A percentile compares a stretch with the other conserved stretches of the same genome.
Conservation (phyloP, 1,284 basidiomycete species). For the Irpex lacteus region DNA sequence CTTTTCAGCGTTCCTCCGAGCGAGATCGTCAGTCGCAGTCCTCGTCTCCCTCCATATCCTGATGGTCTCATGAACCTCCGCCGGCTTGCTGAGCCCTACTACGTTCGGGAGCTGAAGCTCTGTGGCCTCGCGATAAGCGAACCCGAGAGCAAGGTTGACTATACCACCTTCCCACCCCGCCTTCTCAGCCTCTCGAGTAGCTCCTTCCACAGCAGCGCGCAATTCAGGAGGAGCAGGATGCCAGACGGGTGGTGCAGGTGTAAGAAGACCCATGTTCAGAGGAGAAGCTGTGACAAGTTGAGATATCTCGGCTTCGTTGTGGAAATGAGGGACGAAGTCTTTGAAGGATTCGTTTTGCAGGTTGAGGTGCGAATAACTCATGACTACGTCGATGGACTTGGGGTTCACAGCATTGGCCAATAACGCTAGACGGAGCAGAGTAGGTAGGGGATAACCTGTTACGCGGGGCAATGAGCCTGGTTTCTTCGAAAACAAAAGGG, state of each 20-base stretch:
- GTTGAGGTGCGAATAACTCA: slow-evolving; percentile 86
- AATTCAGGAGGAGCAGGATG: slow-evolving; percentile 69
- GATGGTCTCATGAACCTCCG: slow-evolving; percentile 75
- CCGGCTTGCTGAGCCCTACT: slow-evolving; percentile 67
- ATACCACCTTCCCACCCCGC: slow-evolving; percentile 46
- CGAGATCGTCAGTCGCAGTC: slow-evolving; percentile 27
- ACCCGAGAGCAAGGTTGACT: slow-evolving; percentile 73
- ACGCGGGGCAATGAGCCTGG: not conserved
- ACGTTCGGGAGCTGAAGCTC: slow-evolving; percentile 65
- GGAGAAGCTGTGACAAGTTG: slow-evolving; percentile 87
- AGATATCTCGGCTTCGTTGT: slow-evolving; percentile 58
- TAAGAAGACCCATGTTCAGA: slow-evolving; percentile 89
- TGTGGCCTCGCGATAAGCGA: slow-evolving; percentile 53
- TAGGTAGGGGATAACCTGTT: slow-evolving; percentile 85
- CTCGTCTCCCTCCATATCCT: slow-evolving; percentile 63
- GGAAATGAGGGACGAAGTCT: slow-evolving; percentile 61
- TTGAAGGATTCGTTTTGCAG: slow-evolving; percentile 76
- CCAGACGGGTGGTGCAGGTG: slow-evolving; percentile 71
- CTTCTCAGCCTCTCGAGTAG: slow-evolving; percentile 24
- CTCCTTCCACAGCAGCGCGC: slow-evolving; percentile 38
- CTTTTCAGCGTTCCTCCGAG: slow-evolving; percentile 27
- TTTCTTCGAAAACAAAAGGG: slow-evolving; percentile 4
- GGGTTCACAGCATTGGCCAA: slow-evolving; percentile 67
- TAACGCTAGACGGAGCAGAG: slow-evolving; percentile 80
- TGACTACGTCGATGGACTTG: slow-evolving; percentile 74